Base-by-base conservation (phyloP, 352 stramenopile genomes). In the Phytophthora megakarya region DNA sequence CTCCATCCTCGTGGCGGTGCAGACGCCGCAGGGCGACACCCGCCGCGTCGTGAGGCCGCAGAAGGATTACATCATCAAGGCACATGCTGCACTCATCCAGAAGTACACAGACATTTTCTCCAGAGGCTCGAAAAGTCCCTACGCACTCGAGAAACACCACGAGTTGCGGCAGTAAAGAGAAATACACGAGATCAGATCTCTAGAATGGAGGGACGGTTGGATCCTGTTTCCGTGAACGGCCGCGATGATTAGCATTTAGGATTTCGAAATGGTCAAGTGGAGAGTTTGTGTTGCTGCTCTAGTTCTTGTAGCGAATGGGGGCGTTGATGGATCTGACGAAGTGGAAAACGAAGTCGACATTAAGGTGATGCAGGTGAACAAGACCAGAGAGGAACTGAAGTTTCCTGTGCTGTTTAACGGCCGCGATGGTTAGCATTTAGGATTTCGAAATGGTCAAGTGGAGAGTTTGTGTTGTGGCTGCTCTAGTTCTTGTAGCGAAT, bases 71-170 rank as follows among this genome's bases (percentile, higher is more conserved):
- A 42, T 89, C 13, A 53, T 81, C 22, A 75, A 79, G 48, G 81
- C 77, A 1, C 85, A 82, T 16, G 67, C 76, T 18, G 58, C 61
- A 13, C 53, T 92, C 13, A 82, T 90, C n/a, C 75, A 85, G 19
- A 84, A 86, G 49, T 96, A 96, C 54, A 59, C 82, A 18, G 81
- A 89, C 21, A 80, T 84, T 30, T 93, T 93, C 28, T 32, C 65
- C 10, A 73, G 84, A 60, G 83, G 90, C 21, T 43, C 78, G 5
- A 94, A 90, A 51, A 92, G 85, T 45, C 65, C 67, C 6, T 87
- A 89, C 45, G 85, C 85, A 22, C 81, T 96, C 8, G 81, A 85
- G 57, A 89, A 89, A 63, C 87, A 92, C 61, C 87, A 96, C 50
- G 84, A 86, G 15, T 57, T 92, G 39, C 53, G 88, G 38, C 52